Conservation (phyloP, 139 green algal genomes). For the Eudorina sp. region DNA sequence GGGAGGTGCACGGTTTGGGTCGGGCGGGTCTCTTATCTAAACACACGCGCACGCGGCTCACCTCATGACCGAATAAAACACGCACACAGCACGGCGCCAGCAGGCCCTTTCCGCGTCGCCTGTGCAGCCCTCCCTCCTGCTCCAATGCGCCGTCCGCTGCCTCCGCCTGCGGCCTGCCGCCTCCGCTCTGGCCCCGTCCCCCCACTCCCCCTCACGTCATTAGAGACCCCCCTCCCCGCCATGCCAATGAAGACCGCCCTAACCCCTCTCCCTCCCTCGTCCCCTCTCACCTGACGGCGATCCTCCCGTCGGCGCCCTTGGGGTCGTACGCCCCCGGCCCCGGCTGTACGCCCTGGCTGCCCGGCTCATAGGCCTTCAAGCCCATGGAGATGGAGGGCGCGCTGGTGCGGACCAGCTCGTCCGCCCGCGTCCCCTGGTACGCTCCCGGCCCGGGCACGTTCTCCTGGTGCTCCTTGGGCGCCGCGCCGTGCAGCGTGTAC, state of each 20-base stretch:
- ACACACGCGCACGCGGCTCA: too few species aligned
- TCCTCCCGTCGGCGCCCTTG: background rate
- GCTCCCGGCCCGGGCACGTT: constrained; percentile 35
- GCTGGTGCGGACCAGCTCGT: background rate
- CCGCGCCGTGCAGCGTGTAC: constrained; percentile 5
- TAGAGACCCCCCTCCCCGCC: too few species aligned
- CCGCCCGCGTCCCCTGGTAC: background rate
- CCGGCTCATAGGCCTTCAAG: background rate
- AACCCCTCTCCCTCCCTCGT: background rate
- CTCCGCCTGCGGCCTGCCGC: background rate
- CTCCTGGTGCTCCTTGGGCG: background rate
- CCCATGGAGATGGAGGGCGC: background rate
- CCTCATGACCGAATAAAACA: too few species aligned
- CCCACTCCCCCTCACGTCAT: background rate
- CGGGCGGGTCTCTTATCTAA: too few species aligned
- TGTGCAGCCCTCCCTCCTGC: too few species aligned
- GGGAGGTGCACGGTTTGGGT: too few species aligned
- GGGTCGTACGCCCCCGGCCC: constrained; percentile 26
- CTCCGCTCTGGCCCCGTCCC: background rate
- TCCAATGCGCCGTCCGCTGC: too few species aligned
- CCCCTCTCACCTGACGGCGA: constrained; percentile 1
- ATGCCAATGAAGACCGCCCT: too few species aligned
- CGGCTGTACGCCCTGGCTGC: background rate
- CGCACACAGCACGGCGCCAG: too few species aligned
- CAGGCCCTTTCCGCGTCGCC: too few species aligned